A percentile compares a stretch with the other conserved stretches of the same genome.
Conservation (phyloP, 129 eudicot genomes). For the Flaveria bidentis region DNA sequence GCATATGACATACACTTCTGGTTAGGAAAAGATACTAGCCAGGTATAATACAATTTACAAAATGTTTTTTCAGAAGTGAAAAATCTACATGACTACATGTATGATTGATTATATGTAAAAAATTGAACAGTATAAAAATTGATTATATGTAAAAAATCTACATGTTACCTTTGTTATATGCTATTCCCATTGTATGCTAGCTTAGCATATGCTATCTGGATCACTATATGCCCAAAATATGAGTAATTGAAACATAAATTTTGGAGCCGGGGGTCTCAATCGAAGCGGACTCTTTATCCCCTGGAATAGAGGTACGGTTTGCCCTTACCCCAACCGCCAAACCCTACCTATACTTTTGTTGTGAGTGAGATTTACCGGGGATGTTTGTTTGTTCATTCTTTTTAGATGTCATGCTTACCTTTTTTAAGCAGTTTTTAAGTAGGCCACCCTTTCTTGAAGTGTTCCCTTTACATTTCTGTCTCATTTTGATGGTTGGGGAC, state of each 20-base stretch:
- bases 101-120: not conserved
- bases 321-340: too few species aligned
- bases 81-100: not conserved
- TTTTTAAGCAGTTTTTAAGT: not conserved
- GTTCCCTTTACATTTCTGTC: not conserved
- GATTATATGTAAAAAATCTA: not conserved
- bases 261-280: too few species aligned
- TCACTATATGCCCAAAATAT: too few species aligned
- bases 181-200: too few species aligned
- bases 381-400: not conserved
- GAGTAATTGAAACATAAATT: too few species aligned
- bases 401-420: not conserved
- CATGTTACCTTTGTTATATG: not conserved
- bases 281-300: too few species aligned
- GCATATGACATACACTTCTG: conserved; percentile 76
- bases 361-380: too few species aligned
- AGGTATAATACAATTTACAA: conserved; percentile 40
- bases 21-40: conserved; percentile 98
- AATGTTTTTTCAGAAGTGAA: not conserved
- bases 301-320: too few species aligned
- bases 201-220: too few species aligned
- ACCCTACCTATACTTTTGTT: too few species aligned
- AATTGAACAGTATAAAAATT: not conserved
- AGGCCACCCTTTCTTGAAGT: not conserved
- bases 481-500: not conserved